phyloP scores from a whole-genome alignment of 208 protist genomes.

The Leishmania mexicana region DNA sequence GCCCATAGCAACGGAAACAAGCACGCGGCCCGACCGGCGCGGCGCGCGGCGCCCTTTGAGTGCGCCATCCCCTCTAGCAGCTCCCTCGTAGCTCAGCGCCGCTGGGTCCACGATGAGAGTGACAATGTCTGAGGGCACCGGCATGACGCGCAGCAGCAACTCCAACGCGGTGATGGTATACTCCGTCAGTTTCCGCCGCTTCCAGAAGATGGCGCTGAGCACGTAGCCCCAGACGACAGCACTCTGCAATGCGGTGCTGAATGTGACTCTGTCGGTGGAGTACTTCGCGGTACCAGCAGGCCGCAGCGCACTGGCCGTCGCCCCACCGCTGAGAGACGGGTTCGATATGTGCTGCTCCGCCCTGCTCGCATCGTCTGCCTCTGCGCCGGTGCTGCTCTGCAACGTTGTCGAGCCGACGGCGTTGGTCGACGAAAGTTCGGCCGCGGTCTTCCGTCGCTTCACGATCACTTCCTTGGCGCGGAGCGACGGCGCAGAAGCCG shows the following conservation, averaged over 20 bases:
- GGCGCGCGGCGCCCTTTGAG: constrained; percentile 1
- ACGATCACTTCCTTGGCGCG: not conserved
- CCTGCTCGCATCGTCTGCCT: not conserved
- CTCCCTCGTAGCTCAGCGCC: constrained; percentile 7
- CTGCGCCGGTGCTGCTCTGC: not conserved
- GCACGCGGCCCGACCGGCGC: constrained; percentile 16
- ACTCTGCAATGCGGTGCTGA: constrained; percentile 18
- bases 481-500: constrained; percentile 9
- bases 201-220: constrained; percentile 54
- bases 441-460: not conserved
- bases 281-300: not conserved
- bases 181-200: constrained; percentile 57
- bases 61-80: not conserved
- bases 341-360: constrained; percentile 13
- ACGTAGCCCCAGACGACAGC: constrained; percentile 42
- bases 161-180: constrained; percentile 40
- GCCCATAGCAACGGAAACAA: constrained; percentile 4
- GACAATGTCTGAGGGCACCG: constrained; percentile 27
- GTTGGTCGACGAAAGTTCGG: not conserved
- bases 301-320: not conserved
- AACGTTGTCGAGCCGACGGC: not conserved
- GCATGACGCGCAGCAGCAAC: constrained; percentile 38
- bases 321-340: not conserved
- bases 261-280: not conserved
- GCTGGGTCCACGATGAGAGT: constrained; percentile 41